These are phyloP conservation scores for Fermentozyma sake DNA, from an alignment of 1,139 yeast genomes.

Conservation along the genomic window DNA sequence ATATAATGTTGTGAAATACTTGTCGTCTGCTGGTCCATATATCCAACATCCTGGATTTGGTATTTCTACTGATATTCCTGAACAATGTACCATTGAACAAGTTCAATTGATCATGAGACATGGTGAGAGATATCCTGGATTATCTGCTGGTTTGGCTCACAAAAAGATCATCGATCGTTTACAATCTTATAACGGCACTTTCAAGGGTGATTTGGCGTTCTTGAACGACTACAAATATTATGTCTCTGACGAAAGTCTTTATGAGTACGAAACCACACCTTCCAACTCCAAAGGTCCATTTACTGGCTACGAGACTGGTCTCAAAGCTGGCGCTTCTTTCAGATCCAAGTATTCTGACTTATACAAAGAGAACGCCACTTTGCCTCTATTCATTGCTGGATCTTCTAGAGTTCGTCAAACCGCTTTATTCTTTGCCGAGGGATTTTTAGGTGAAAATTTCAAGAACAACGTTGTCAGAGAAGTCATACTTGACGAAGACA, in stretches of 20 bases:
- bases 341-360: slow-evolving; percentile 28
- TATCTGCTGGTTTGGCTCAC: slow-evolving; percentile 18
- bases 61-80: slow-evolving; percentile 29
- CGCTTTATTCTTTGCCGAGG: slow-evolving; percentile 26
- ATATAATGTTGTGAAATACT: slow-evolving; percentile 27
- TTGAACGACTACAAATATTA: slow-evolving; percentile 11
- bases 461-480: slow-evolving; percentile 12
- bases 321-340: slow-evolving; percentile 26
- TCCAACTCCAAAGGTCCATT: slow-evolving; percentile 24
- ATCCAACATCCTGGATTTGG: slow-evolving; percentile 32
- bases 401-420: slow-evolving; percentile 27
- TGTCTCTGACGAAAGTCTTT: slow-evolving; percentile 9
- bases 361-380: slow-evolving; percentile 9
- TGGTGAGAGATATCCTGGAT: slow-evolving; percentile 35
- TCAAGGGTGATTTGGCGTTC: slow-evolving; percentile 11
- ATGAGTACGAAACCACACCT: slow-evolving; percentile 25
- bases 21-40: slow-evolving; percentile 36
- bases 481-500: slow-evolving; percentile 22
- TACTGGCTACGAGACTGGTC: slow-evolving; percentile 27
- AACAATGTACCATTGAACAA: slow-evolving; percentile 29
- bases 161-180: slow-evolving; percentile 22
- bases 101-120: slow-evolving; percentile 34
- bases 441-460: slow-evolving; percentile 11
- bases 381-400: slow-evolving; percentile 29
- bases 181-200: slow-evolving; percentile 14